Evolutionary conservation across 169 alveolate species (phyloP).

Genomic region (Babesia gibsoni): DNA sequence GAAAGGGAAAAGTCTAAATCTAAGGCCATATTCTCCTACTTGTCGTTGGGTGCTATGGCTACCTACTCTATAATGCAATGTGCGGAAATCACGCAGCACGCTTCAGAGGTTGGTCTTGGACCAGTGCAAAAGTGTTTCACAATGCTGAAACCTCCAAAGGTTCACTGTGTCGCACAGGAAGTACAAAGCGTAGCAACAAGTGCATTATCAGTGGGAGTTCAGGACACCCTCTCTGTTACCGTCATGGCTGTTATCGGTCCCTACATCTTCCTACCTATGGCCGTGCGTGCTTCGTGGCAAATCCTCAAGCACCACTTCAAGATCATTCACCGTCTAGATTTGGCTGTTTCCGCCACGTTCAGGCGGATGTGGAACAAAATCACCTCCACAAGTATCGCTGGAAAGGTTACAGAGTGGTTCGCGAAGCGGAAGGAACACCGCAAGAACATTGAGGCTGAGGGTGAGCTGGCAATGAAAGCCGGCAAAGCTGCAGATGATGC

Average conservation of each 20-base stretch:
- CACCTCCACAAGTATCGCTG: slow-evolving; percentile 49
- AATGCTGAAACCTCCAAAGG: slow-evolving; percentile 60
- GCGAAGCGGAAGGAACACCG: slow-evolving; percentile 59
- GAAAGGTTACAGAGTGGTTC: slow-evolving; percentile 62
- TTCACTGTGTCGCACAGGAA: slow-evolving; percentile 61
- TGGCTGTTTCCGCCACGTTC: slow-evolving; percentile 66
- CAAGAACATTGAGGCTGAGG: slow-evolving; percentile 54
- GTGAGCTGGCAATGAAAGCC: slow-evolving; percentile 20
- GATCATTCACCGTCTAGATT: slow-evolving; percentile 71
- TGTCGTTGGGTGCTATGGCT: slow-evolving; percentile 76
- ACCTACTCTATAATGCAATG: slow-evolving; percentile 69
- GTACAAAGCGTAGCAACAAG: slow-evolving; percentile 45
- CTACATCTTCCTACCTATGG: slow-evolving; percentile 74
- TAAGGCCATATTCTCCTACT: slow-evolving; percentile 62
- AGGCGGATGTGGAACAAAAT: slow-evolving; percentile 70
- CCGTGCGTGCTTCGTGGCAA: slow-evolving; percentile 70
- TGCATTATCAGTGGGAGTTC: slow-evolving; percentile 63
- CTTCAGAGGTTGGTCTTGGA: slow-evolving; percentile 71
- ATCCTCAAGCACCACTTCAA: slow-evolving; percentile 74
- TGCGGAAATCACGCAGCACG: slow-evolving; percentile 76
- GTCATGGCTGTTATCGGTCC: slow-evolving; percentile 76
- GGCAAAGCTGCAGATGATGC: background rate
- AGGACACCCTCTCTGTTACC: slow-evolving; percentile 73
- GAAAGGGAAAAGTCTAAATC: slow-evolving; percentile 65
- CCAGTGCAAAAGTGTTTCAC: slow-evolving; percentile 70